phyloP scores from a whole-genome alignment of 2,329 filamentous ascomycete genomes.

The Alternaria sp. region DNA sequence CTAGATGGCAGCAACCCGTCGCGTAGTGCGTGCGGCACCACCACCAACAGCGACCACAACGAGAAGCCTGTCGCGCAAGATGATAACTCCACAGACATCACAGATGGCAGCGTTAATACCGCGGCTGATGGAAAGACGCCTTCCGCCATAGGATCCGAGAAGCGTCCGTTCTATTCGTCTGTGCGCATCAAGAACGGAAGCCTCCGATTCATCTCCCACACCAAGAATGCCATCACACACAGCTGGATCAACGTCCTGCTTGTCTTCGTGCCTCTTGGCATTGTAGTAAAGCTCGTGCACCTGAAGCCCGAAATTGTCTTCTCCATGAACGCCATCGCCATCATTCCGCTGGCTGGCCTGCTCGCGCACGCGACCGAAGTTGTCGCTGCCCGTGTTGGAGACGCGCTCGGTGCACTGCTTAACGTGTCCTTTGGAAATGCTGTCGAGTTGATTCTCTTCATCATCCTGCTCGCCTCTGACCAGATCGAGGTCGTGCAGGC shows the following conservation, averaged over 20 bases:
- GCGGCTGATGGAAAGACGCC: slow-evolving; percentile 60
- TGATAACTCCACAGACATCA: slow-evolving; percentile 23
- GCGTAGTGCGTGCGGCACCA: slow-evolving; percentile 4
- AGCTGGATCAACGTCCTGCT: slow-evolving; percentile 82
- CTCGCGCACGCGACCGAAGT: slow-evolving; percentile 60
- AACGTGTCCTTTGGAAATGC: slow-evolving; percentile 64
- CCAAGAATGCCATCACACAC: slow-evolving; percentile 69
- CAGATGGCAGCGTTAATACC: slow-evolving; percentile 53
- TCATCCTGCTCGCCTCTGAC: slow-evolving; percentile 61
- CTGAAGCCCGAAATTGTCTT: slow-evolving; percentile 58
- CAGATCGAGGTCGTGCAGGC: slow-evolving; percentile 93
- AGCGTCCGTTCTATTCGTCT: slow-evolving; percentile 55
- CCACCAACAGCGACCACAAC: slow-evolving; percentile 20
- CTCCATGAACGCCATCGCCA: slow-evolving; percentile 61
- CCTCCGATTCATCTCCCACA: slow-evolving; percentile 62
- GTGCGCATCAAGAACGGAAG: slow-evolving; percentile 61
- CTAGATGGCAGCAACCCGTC: slow-evolving; percentile 18
- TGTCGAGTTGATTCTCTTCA: slow-evolving; percentile 62
- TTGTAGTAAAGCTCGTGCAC: slow-evolving; percentile 64
- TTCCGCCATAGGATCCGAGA: slow-evolving; percentile 60
- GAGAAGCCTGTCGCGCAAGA: slow-evolving; percentile 34
- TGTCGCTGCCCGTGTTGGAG: slow-evolving; percentile 58
- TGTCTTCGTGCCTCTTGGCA: slow-evolving; percentile 80
- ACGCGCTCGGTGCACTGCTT: slow-evolving; percentile 60
- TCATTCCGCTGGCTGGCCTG: slow-evolving; percentile 60